Percentiles rank a stretch among this genome's conserved stretches.
These are phyloP conservation scores for Phalaenopsis equestris DNA, from an alignment of 106 monocot genomes.

Conservation along the genomic window DNA sequence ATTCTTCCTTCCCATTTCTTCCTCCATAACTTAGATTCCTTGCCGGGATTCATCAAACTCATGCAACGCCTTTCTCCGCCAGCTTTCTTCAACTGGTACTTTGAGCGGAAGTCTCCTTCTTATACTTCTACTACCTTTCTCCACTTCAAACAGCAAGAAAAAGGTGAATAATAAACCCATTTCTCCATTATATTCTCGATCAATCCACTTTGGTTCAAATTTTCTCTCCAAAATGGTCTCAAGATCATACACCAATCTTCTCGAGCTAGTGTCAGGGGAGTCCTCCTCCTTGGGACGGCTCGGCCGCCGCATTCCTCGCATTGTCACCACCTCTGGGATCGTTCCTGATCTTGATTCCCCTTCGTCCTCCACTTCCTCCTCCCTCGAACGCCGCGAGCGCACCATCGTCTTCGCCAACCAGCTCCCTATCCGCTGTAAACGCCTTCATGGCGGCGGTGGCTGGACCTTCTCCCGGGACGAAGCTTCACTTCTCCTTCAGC, in stretches of 20 bases:
- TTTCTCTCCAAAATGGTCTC: conserved; percentile 35
- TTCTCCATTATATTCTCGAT: not conserved
- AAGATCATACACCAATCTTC: conserved; percentile 51
- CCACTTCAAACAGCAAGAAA: not conserved
- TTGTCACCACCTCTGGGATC: conserved; percentile 44
- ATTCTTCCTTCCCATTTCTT: not conserved
- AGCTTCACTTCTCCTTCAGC: conserved; percentile 48
- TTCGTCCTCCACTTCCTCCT: conserved; percentile 10
- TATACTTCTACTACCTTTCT: not conserved
- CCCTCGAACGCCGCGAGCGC: conserved; percentile 23
- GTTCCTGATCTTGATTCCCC: conserved; percentile 36
- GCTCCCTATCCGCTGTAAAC: conserved; percentile 38
- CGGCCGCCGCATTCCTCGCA: conserved; percentile 37
- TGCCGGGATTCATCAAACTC: not conserved
- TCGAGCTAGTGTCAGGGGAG: conserved; percentile 51
- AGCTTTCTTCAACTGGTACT: not conserved
- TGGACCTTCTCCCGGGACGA: conserved; percentile 53
- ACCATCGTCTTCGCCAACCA: conserved; percentile 64
- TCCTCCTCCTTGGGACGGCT: conserved; percentile 25
- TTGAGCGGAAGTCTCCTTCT: not conserved
- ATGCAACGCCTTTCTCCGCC: not conserved
- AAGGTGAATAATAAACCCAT: not conserved
- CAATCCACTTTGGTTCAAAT: not conserved
- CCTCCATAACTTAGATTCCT: not conserved
- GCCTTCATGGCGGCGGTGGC: conserved; percentile 19